Percentiles rank a stretch among this genome's conserved stretches.
Evolutionary conservation across 2,329 filamentous ascomycete genomes (phyloP).

Genomic region (Botrytis elliptica): DNA sequence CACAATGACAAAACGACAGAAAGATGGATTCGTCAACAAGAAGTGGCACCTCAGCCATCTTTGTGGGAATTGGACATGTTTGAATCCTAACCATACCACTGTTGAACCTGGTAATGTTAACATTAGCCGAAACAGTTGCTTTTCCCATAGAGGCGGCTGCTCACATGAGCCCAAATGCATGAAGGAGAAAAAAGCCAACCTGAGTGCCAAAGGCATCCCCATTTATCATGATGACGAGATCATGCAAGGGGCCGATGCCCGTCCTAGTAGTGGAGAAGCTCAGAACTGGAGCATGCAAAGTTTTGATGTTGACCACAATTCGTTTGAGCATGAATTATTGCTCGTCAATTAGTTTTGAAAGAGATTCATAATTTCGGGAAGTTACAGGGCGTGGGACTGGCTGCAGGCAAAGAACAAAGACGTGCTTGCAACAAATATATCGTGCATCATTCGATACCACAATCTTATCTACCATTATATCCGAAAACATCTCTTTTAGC

Average conservation of each 20-base stretch:
- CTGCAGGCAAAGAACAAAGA: neutral
- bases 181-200: constrained; percentile 32
- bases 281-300: neutral
- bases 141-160: constrained; percentile 32
- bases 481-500: neutral
- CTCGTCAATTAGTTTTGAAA: neutral
- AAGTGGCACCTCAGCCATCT: constrained; percentile 38
- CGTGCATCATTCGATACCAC: neutral
- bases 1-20: constrained; percentile 32
- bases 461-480: neutral
- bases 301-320: neutral
- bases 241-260: neutral
- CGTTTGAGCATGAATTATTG: neutral
- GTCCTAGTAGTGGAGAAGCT: neutral
- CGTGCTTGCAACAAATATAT: neutral
- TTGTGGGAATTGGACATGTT: constrained; percentile 40
- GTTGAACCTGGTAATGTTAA: constrained; percentile 35
- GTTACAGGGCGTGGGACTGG: neutral
- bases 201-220: constrained; percentile 28
- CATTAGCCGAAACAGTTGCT: constrained; percentile 35
- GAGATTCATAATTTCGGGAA: neutral
- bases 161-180: constrained; percentile 32
- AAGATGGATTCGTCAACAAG: constrained; percentile 35
- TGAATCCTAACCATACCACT: constrained; percentile 35
- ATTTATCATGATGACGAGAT: neutral